A percentile compares a stretch with the other conserved stretches of the same genome.
Conservation (phyloP, 202 grass and related monocot species). For the Bolboschoenoplectus hybrid region DNA sequence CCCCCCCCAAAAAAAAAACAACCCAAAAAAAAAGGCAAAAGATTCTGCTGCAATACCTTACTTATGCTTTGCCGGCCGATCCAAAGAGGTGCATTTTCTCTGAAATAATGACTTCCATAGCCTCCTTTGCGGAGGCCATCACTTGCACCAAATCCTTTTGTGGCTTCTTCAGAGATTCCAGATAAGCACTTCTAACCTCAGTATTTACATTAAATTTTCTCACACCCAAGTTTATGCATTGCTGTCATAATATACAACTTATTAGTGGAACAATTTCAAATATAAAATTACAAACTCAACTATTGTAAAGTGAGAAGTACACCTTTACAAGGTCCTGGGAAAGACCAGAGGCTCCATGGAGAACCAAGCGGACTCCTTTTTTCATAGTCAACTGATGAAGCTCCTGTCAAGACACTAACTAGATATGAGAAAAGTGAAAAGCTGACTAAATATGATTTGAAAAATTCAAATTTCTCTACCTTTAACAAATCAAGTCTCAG, state of each 20-base stretch:
- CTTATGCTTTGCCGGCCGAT: slow-evolving; percentile 82
- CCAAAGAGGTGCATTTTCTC: slow-evolving; percentile 88
- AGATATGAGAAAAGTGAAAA: slow-evolving; percentile 32
- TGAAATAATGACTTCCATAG: slow-evolving; percentile 79
- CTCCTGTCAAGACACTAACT: slow-evolving; percentile 50
- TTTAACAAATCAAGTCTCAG: slow-evolving; percentile 84
- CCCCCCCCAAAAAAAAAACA: neutral
- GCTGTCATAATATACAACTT: slow-evolving; percentile 46
- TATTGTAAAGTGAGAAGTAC: slow-evolving; percentile 9
- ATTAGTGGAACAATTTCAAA: slow-evolving; percentile 3
- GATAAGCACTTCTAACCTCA: slow-evolving; percentile 80
- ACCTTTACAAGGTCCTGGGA: slow-evolving; percentile 70
- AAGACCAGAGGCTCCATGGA: slow-evolving; percentile 93
- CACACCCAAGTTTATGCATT: slow-evolving; percentile 85
- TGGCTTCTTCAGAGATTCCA: slow-evolving; percentile 73
- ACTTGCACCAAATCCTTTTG: slow-evolving; percentile 81
- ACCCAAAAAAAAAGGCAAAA: neutral
- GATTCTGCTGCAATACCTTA: neutral
- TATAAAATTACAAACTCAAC: neutral
- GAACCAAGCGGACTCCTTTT: slow-evolving; percentile 85
- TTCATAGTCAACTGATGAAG: slow-evolving; percentile 64
- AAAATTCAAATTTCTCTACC: slow-evolving; percentile 42
- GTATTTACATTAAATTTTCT: slow-evolving; percentile 99
- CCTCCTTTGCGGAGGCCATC: slow-evolving; percentile 74
- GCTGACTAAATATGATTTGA: neutral